Base-by-base conservation (phyloP, 768 basidiomycete genomes). In the Pleurotus cornucopiae region DNA sequence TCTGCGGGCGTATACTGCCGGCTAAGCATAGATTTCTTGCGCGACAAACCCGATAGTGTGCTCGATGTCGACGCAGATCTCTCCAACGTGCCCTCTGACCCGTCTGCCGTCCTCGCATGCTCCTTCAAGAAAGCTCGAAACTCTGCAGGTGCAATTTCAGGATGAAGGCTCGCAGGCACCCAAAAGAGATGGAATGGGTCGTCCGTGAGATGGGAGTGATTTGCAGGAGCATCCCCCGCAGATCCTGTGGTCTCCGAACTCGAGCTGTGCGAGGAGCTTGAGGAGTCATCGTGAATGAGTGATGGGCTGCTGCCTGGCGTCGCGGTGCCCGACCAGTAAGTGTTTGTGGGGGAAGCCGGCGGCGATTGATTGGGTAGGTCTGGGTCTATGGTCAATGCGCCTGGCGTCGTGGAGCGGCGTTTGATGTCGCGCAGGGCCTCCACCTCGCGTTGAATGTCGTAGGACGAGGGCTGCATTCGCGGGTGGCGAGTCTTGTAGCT, bases 91-190 rank as follows among this genome's bases (percentile, higher is more conserved):
- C 61, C 57, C 56, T 67, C 65, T n/a, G 67, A 67, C 60, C 75
- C 82, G 59, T 83, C 85, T 23, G 77, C 70, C 6, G 79, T 70
- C 58, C 86, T 82, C 9, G 94, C 82, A 73, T 98, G 97, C 63
- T 96, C 91, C 69, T 94, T 91, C 62, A 99, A 83, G 68, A 99
- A 98, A 9, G 86, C 89, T 51, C 92, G 84, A 71, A 99, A 99
- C 70, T 98, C 94, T 46, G 86, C 89, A 20, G 97, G 97, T 0
- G 95, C 96, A 65, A 99, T 91, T 76, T 99, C 97, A 26, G 97
- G 97, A 68, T 98, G 97, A 37, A 98, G 77, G 57, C 88, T 84
- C 13, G 97, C 97, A 53, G 97, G 97, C 25, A 99, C 94, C 97
- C 97, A 99, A 79, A 98, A 98, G 61, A 98, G 83, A 70, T 93